Percentiles rank a stretch among this genome's conserved stretches.
Conservation (phyloP, 768 basidiomycete genomes). For the Imleria badia region DNA sequence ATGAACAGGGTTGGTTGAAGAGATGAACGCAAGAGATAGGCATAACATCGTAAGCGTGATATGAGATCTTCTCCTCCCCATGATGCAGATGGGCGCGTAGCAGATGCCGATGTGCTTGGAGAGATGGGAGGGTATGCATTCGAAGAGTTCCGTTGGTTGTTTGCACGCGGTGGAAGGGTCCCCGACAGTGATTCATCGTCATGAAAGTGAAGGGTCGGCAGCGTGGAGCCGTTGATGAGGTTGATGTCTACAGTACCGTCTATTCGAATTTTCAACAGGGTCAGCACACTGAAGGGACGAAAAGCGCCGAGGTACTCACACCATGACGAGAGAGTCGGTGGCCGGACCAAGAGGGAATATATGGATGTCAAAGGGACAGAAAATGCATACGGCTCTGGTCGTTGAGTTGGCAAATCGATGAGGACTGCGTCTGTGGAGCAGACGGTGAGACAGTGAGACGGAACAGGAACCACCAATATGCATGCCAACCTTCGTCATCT, state of each 20-base stretch:
- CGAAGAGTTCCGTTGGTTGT: slow-evolving; percentile 35
- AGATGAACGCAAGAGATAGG: slow-evolving; percentile 80
- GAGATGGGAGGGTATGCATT: slow-evolving; percentile 64
- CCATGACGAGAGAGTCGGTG: slow-evolving; percentile 84
- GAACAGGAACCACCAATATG: background rate
- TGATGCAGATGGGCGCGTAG: slow-evolving; percentile 44
- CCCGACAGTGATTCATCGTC: slow-evolving; percentile 93
- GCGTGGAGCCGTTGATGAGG: slow-evolving; percentile 78
- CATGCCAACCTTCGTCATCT: slow-evolving; percentile 66
- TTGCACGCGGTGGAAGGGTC: slow-evolving; percentile 43
- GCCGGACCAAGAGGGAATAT: slow-evolving; percentile 84
- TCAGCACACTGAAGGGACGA: background rate
- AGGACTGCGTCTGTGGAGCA: slow-evolving; percentile 67
- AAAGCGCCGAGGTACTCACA: slow-evolving; percentile 44
- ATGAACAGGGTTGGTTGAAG: slow-evolving; percentile 86
- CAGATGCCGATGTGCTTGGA: slow-evolving; percentile 42
- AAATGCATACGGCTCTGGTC: slow-evolving; percentile 91
- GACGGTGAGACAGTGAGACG: slow-evolving; percentile 7
- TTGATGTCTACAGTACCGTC: slow-evolving; percentile 90
- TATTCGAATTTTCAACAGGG: slow-evolving; percentile 29
- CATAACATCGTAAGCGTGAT: slow-evolving; percentile 69
- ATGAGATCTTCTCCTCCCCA: slow-evolving; percentile 92
- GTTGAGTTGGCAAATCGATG: slow-evolving; percentile 78
- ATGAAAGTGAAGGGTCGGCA: slow-evolving; percentile 93
- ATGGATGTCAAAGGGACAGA: slow-evolving; percentile 89